phyloP scores from a whole-genome alignment of 352 stramenopile species.

The Globisporangium splendens region DNA sequence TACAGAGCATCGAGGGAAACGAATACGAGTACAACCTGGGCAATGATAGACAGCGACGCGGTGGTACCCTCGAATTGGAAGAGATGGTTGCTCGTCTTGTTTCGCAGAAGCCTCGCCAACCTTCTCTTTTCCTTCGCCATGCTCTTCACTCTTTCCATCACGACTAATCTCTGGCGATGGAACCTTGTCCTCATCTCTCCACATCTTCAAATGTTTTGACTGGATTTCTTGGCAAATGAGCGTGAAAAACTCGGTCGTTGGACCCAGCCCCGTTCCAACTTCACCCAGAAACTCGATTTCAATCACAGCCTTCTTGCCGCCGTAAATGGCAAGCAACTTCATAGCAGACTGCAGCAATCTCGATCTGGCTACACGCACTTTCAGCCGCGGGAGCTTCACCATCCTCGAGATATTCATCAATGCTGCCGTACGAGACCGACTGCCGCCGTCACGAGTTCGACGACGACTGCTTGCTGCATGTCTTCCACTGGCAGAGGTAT shows the following conservation, averaged over 20 bases:
- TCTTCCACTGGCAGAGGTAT: not conserved
- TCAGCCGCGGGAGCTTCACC: conserved; percentile 70
- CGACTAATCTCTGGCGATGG: conserved; percentile 4
- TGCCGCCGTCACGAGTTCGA: conserved; percentile 31
- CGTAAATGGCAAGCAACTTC: conserved; percentile 71
- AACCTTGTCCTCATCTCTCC: conserved; percentile 42
- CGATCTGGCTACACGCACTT: conserved; percentile 63
- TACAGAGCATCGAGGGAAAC: conserved; percentile 43
- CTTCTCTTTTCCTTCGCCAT: conserved; percentile 14
- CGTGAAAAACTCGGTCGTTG: conserved; percentile 79
- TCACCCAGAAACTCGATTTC: conserved; percentile 81
- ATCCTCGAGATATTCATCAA: conserved; percentile 57
- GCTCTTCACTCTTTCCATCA: conserved; percentile 17
- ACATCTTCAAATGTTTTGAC: conserved; percentile 48
- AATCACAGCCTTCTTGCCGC: conserved; percentile 70
- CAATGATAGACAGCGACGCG: conserved; percentile 68
- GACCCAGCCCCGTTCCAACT: conserved; percentile 68
- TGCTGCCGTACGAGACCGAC: conserved; percentile 27
- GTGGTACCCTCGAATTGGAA: conserved; percentile 67
- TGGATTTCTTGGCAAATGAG: conserved; percentile 74
- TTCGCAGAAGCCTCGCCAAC: conserved; percentile 4
- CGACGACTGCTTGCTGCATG: conserved; percentile 19
- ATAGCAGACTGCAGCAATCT: conserved; percentile 63
- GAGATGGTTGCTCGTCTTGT: conserved; percentile 9
- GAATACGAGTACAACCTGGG: conserved; percentile 37